Base-by-base conservation (phyloP, 257 asterid species). In the Nicotiana benthamiana region DNA sequence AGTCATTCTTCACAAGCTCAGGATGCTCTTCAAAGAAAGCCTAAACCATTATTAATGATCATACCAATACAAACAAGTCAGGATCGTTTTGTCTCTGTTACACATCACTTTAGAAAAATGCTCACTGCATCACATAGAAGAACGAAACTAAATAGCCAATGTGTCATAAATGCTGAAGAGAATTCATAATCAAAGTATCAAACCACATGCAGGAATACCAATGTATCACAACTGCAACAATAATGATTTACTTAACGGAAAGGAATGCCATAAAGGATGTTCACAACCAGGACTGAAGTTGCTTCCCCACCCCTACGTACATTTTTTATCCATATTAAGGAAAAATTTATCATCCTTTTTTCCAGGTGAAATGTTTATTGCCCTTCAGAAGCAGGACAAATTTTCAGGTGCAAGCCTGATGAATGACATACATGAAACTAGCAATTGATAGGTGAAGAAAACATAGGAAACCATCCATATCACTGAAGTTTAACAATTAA, bases 21-120 rank as follows among this genome's bases (percentile, higher is more conserved):
- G 97, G 94, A 83, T 94, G 98, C 91, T 94, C 97, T n/a, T 84
- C 80, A 79, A 92, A 94, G 89, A 94, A 94, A 36, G 97, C 96
- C 98, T 94, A 80, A 2, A 83, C 36, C 63, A 80, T 66, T 9
- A 65, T 75, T 15, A 62, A 72, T 46, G 78, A 72, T 72, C 36
- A 72, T 46, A 26, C 51, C 61, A 48, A 74, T 26, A 74, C 16
- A 74, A 15, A 15, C 27, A 48, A 48, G 17, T 15, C 26, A 16
- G 79, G 2, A 48, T 72, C 9, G 10, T 15, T 5, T 43, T 7
- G 1, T 46, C 40, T 22, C n/a, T 12, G n/a, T 70, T 12, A 26
- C 13, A 43, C 34, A 20, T 70, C 15, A 12, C 22, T 3, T 20
- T 20, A 20, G 59, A 43, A 20, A 43, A 43, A 70, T 43, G 56